Evolutionary conservation across 768 basidiomycete genomes (phyloP).

Genomic region (Podaxis sp.): DNA sequence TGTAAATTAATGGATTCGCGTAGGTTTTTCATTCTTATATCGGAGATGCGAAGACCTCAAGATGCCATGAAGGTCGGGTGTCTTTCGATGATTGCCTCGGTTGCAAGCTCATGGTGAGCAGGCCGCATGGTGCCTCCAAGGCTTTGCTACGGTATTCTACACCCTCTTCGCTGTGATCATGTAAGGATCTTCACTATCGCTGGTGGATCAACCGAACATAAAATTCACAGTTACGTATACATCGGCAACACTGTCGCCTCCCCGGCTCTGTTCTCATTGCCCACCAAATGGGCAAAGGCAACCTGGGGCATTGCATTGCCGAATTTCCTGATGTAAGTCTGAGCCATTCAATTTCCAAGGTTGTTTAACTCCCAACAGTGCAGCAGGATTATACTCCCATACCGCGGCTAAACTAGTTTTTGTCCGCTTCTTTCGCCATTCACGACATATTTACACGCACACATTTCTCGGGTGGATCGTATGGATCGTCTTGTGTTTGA

Average conservation of each 20-base stretch:
- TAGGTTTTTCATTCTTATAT: slow-evolving; percentile 60
- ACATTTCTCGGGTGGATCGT: slow-evolving; percentile 40
- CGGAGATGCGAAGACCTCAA: slow-evolving; percentile 50
- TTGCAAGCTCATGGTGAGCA: slow-evolving; percentile 17
- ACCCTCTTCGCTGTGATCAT: slow-evolving; percentile 42
- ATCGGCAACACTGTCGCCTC: slow-evolving; percentile 47
- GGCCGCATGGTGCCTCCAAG: slow-evolving; percentile 57
- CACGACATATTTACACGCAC: slow-evolving; percentile 49
- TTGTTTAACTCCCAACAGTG: slow-evolving; percentile 25
- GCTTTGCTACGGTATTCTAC: slow-evolving; percentile 52
- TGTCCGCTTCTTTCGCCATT: slow-evolving; percentile 48
- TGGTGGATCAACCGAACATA: background rate
- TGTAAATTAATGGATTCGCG: background rate
- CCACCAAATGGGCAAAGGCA: slow-evolving; percentile 49
- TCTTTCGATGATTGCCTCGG: background rate
- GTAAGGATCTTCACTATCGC: slow-evolving; percentile 15
- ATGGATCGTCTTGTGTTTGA: slow-evolving; percentile 45
- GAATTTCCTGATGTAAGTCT: slow-evolving; percentile 50
- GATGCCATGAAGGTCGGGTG: slow-evolving; percentile 54
- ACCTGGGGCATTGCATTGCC: slow-evolving; percentile 47
- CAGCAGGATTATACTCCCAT: slow-evolving; percentile 47
- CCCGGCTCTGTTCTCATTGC: slow-evolving; percentile 46
- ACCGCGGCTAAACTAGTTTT: slow-evolving; percentile 56
- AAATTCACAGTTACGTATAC: slow-evolving; percentile 38
- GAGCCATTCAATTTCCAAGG: background rate